A percentile compares a stretch with the other conserved stretches of the same genome.
phyloP scores from a whole-genome alignment of 2,329 filamentous ascomycete species.

The Hawksworthiomyces lignivorus region DNA sequence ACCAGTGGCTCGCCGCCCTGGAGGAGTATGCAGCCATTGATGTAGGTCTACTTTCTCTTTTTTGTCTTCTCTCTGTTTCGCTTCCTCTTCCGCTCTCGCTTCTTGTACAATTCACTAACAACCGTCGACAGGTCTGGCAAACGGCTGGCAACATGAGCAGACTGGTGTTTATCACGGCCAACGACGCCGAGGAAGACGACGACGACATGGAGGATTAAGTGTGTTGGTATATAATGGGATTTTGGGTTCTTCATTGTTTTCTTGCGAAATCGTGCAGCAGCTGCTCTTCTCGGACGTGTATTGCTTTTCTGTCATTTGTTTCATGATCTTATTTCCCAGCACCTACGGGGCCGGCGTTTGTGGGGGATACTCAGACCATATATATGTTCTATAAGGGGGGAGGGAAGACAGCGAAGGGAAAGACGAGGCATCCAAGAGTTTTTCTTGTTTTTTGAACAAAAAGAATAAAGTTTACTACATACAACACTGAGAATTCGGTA shows the following conservation, averaged over 20 bases:
- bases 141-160: slow-evolving; percentile 62
- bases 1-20: slow-evolving; percentile 80
- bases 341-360: slow-evolving; percentile 10
- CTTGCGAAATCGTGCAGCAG: too few species aligned
- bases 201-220: slow-evolving; percentile 38
- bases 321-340: background rate
- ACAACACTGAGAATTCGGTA: too few species aligned
- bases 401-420: background rate
- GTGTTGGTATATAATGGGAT: too few species aligned
- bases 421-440: background rate
- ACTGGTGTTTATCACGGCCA: slow-evolving; percentile 61
- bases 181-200: slow-evolving; percentile 40
- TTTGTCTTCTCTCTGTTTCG: background rate
- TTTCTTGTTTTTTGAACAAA: background rate
- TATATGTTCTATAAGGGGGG: too few species aligned
- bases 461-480: too few species aligned
- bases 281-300: too few species aligned
- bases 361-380: too few species aligned
- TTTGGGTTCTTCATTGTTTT: too few species aligned
- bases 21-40: slow-evolving; percentile 84
- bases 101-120: background rate
- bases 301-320: background rate
- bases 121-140: slow-evolving; percentile 61
- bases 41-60: slow-evolving; percentile 53
- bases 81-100: background rate